phyloP scores from a whole-genome alignment of 306 rosid species.

The Herpetospermum pedunculosum region DNA sequence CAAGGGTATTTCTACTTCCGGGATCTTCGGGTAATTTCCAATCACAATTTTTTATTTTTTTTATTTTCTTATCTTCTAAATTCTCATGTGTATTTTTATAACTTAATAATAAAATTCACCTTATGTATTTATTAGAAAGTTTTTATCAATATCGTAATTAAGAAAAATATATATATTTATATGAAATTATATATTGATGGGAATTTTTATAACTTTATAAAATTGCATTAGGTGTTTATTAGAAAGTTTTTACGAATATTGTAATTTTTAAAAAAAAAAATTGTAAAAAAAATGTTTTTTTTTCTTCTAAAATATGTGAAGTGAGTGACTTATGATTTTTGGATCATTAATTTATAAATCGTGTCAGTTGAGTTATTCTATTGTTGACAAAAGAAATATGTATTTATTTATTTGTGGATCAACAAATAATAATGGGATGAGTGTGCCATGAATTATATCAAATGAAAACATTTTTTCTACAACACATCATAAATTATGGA shows the following conservation, averaged over 20 bases:
- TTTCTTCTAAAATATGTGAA: no score
- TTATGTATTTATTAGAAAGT: no score
- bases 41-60: no score
- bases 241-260: neutral
- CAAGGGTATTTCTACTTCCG: neutral
- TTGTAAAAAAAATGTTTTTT: no score
- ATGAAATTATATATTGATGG: no score
- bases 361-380: no score
- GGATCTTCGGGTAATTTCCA: neutral
- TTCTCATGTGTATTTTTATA: neutral
- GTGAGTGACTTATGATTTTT: no score
- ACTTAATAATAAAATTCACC: neutral
- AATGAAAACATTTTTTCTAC: neutral
- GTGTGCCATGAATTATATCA: neutral
- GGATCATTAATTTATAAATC: no score
- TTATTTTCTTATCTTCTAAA: neutral
- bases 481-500: neutral
- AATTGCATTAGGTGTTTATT: neutral
- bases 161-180: no score
- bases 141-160: neutral
- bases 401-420: neutral
- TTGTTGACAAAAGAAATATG: neutral
- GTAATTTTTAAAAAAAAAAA: neutral
- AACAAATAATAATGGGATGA: neutral
- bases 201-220: neutral